Base-by-base conservation (phyloP, 306 rosid species). In the Inga leiocalycina region DNA sequence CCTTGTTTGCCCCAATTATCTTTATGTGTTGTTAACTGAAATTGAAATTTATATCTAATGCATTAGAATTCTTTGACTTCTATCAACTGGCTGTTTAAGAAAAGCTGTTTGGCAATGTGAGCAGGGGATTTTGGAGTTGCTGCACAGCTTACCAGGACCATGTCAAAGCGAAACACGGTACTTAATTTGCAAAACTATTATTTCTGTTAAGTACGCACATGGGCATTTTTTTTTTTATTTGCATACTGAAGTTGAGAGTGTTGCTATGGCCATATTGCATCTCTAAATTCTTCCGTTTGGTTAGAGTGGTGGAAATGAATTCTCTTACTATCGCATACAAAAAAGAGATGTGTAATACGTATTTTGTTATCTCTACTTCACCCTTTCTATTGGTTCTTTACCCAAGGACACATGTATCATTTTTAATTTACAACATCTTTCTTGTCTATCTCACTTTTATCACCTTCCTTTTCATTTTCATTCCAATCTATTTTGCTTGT, bases 131-230 rank as follows among this genome's bases (percentile, higher is more conserved):
- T 96, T 89, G 99, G 99, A 77, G 99, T 96, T 87, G 98, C 99
- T 54, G 99, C 99, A 0, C 99, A 96, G 82, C 97, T 96, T 51
- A 96, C 99, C 30, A 90, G 99, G 92, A 96, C 99, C 80, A 96
- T 96, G 99, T 96, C 99, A 78, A 96, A 96, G 94, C 98, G 99
- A 84, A 96, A 96, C 80, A 94, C 99, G 87, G 99, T 96, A 96
- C 65, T 83, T 76, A 62, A 61, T 80, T 39, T 56, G 43, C 67
- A 30, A 46, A 82, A 41, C 72, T 77, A 71, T 71, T 51, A 44
- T 81, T 71, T 84, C 37, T 37, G 70, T 48, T 6, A 17, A 74
- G 8, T 32, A 51, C 2, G 30, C 46, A 16, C 51, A 32, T 74
- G 20, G 22, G 8, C 14, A 14, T 44, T 20, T 70, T 70, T 0